Percentiles rank a stretch among this genome's conserved stretches.
These are phyloP conservation scores for Endotrypanum monterogeii DNA, from an alignment of 208 protist genomes.

Conservation along the genomic window DNA sequence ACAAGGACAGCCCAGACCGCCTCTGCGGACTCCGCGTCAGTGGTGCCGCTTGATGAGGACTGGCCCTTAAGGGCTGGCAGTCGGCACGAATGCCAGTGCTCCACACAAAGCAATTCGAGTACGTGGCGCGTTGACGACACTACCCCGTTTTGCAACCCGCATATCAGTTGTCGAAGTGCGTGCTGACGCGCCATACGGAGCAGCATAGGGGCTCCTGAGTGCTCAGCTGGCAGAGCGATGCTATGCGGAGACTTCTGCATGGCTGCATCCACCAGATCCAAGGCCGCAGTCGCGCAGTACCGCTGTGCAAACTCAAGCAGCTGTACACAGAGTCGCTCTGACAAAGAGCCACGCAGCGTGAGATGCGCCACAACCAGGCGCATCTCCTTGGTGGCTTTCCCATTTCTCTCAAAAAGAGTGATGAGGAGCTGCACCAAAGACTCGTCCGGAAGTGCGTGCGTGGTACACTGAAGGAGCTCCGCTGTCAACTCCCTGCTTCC, in stretches of 20 bases:
- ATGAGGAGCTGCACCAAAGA: constrained; percentile 22
- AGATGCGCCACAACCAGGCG: constrained; percentile 28
- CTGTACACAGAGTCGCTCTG: constrained; percentile 26
- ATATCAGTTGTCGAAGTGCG: constrained; percentile 7
- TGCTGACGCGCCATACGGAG: constrained; percentile 18
- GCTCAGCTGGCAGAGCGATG: not conserved
- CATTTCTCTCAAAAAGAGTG: constrained; percentile 9
- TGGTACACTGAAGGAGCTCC: constrained; percentile 24
- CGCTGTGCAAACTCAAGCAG: constrained; percentile 18
- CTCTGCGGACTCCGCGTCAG: not conserved
- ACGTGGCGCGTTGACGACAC: not conserved
- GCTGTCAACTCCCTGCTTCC: constrained; percentile 3
- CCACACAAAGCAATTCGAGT: constrained; percentile 15
- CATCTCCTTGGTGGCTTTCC: constrained; percentile 7
- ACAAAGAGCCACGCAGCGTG: constrained; percentile 13
- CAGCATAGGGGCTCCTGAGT: not conserved
- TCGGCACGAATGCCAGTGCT: constrained; percentile 1
- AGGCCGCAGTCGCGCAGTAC: not conserved
- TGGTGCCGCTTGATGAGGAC: not conserved
- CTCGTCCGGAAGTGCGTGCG: constrained; percentile 24
- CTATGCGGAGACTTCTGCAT: not conserved
- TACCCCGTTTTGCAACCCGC: not conserved
- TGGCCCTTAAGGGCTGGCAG: not conserved
- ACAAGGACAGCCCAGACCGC: constrained; percentile 9
- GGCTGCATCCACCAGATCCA: not conserved